Percentiles rank a stretch among this genome's conserved stretches.
Conservation (phyloP, 768 basidiomycete species). For the Crassisporium funariophilum region DNA sequence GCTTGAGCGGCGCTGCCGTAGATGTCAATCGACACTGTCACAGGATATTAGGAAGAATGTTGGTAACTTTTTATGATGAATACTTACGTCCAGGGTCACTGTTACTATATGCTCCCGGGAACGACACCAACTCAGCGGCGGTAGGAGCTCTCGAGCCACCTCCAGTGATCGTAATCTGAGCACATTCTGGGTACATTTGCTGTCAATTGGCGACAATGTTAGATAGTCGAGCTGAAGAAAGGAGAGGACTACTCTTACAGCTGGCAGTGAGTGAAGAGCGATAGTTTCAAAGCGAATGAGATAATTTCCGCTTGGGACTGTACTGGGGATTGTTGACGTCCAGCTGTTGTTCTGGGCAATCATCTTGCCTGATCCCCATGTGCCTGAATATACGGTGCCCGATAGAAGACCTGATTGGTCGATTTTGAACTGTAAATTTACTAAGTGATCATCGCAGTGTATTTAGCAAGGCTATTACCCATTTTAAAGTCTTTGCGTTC, state of each 20-base stretch:
- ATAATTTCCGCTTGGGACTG: constrained; percentile 46
- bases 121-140: constrained; percentile 45
- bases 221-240: background rate
- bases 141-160: constrained; percentile 43
- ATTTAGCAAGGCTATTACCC: no score
- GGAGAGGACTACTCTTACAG: constrained; percentile 35
- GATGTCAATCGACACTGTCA: constrained; percentile 40
- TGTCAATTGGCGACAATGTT: constrained; percentile 19
- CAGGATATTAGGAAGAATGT: constrained; percentile 26
- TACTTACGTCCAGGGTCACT: constrained; percentile 45
- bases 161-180: constrained; percentile 44
- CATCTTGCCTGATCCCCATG: constrained; percentile 48
- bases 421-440: constrained; percentile 42
- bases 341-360: constrained; percentile 45
- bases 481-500: constrained; percentile 39
- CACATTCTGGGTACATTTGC: constrained; percentile 73
- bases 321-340: constrained; percentile 47
- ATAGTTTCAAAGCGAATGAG: constrained; percentile 54
- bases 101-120: constrained; percentile 49
- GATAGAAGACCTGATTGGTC: constrained; percentile 48
- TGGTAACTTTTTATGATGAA: background rate
- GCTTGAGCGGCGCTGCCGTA: constrained; percentile 41
- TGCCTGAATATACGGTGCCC: constrained; percentile 40
- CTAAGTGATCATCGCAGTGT: background rate
- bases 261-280: constrained; percentile 52